Evolutionary conservation across 768 basidiomycete species (phyloP), one percentile per base, ranked within the genome.

Genomic region (Lactarius pseudohatsudake): DNA sequence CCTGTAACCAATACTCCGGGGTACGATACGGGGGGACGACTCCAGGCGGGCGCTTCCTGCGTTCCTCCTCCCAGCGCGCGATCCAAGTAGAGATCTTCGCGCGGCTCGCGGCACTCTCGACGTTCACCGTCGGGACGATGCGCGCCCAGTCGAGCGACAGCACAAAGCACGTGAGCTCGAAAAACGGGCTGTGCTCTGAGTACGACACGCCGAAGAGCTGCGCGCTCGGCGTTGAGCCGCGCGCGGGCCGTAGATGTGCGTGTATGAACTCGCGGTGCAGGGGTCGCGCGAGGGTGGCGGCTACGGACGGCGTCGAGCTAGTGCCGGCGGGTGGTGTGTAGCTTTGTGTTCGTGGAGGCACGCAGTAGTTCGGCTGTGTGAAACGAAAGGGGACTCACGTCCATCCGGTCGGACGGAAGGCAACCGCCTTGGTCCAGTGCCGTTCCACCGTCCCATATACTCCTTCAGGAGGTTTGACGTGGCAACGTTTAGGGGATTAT

Each of bases 91-190:
- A 80, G 90, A 98, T 97, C 81, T 92, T 98, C 8, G 80, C 86
- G 60, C 96, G 79, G 40, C 91, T 87, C 8, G 69, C 76, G 71
- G 88, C 85, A 65, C 81, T 92, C 22, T 88, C 90, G 2, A 96
- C 88, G 70, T 95, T 96, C 45, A 96, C 97, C 0, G 97, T 98
- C 13, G 97, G 92, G 72, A 98, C 96, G 84, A 98, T 96, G 74
- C 86, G 89, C 0, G 78, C 82, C 90, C 88, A 96, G 69, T 86
- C 85, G 53, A 94, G 81, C 22, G 92, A 94, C 77, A 98, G 84
- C 4, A 94, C 94, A 75, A 98, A 98, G 75, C 94, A 96, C 13
- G 94, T 96, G 69, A 96, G 81, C 77, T 98, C 96, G 72, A 92
- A 92, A 77, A 98, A 98, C 40, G 92, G 94, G 38, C 92, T 94